These are phyloP conservation scores for Sungouiozyma ichnusensis DNA, from an alignment of 805 yeast genomes.

Conservation along the genomic window DNA sequence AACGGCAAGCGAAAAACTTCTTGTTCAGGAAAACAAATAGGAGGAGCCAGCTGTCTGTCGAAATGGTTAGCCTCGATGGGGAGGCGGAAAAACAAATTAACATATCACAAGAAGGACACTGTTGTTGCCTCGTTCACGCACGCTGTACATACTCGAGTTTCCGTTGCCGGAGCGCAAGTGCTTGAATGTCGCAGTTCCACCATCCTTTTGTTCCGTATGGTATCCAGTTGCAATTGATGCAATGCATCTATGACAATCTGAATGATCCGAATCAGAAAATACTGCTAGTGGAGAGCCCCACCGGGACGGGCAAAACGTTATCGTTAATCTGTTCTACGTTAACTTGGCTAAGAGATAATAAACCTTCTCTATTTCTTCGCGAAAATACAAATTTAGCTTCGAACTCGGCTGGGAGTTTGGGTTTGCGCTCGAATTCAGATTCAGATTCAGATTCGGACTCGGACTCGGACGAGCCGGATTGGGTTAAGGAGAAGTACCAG, in stretches of 20 bases:
- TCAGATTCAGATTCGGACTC: constrained; percentile 15
- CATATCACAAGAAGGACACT: too few relatives aligned
- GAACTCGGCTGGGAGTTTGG: too few relatives aligned
- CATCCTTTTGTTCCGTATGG: constrained; percentile 80
- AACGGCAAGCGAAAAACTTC: neutral
- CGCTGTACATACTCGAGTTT: too few relatives aligned
- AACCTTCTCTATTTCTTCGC: constrained; percentile 16
- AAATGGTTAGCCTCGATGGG: too few relatives aligned
- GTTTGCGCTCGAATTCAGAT: constrained; percentile 18
- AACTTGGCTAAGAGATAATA: constrained; percentile 64
- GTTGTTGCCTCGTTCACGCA: neutral
- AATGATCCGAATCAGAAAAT: constrained; percentile 39
- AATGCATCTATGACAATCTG: constrained; percentile 55
- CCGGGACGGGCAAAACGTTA: constrained; percentile 89
- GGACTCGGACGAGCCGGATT: constrained; percentile 49
- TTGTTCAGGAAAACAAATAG: neutral
- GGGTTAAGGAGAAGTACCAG: constrained; percentile 43
- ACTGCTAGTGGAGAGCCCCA: constrained; percentile 85
- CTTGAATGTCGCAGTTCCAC: constrained; percentile 25
- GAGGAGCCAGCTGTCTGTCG: too few relatives aligned
- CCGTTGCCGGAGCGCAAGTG: too few relatives aligned
- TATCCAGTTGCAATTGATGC: constrained; percentile 72
- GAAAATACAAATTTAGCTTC: constrained; percentile 6
- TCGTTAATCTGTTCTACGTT: constrained; percentile 77
- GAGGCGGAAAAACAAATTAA: too few relatives aligned